Conservation (phyloP, 2,329 filamentous ascomycete species). For the Cladophialophora bantiana region DNA sequence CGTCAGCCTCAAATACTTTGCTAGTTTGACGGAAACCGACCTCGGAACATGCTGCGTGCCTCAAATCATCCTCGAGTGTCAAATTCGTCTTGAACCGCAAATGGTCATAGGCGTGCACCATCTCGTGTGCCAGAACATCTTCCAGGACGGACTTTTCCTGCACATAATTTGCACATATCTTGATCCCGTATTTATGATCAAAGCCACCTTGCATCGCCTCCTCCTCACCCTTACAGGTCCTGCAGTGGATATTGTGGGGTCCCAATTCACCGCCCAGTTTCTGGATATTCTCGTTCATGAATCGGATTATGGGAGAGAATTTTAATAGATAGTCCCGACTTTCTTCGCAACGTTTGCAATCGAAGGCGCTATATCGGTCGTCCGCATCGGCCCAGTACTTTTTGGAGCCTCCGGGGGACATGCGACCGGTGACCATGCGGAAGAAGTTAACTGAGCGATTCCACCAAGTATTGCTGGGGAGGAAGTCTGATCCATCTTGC, state of each 20-base stretch:
- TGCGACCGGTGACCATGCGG: conserved; percentile 75
- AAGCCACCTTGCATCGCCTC: conserved; percentile 81
- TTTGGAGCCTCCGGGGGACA: conserved; percentile 72
- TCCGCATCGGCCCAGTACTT: conserved; percentile 82
- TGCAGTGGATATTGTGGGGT: conserved; percentile 77
- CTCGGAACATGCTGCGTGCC: conserved; percentile 93
- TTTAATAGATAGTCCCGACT: conserved; percentile 83
- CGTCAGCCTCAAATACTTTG: conserved; percentile 6
- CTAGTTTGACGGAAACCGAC: conserved; percentile 54
- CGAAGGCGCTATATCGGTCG: conserved; percentile 73
- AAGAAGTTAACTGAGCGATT: conserved; percentile 83
- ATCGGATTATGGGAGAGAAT: conserved; percentile 85
- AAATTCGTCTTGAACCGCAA: conserved; percentile 89
- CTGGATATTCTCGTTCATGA: conserved; percentile 80
- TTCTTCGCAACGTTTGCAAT: conserved; percentile 81
- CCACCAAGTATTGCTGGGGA: conserved; percentile 50
- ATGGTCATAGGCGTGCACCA: conserved; percentile 97
- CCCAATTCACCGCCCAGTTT: conserved; percentile 80
- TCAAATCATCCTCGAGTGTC: conserved; percentile 69
- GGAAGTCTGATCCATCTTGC: conserved; percentile 29
- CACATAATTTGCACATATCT: conserved; percentile 92
- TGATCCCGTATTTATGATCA: conserved; percentile 81
- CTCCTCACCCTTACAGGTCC: conserved; percentile 67
- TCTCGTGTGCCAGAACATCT: conserved; percentile 94
- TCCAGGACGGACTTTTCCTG: conserved; percentile 81